These are phyloP conservation scores for Akanthomyces lecanii DNA, from an alignment of 2,329 filamentous ascomycete genomes.

Conservation along the genomic window DNA sequence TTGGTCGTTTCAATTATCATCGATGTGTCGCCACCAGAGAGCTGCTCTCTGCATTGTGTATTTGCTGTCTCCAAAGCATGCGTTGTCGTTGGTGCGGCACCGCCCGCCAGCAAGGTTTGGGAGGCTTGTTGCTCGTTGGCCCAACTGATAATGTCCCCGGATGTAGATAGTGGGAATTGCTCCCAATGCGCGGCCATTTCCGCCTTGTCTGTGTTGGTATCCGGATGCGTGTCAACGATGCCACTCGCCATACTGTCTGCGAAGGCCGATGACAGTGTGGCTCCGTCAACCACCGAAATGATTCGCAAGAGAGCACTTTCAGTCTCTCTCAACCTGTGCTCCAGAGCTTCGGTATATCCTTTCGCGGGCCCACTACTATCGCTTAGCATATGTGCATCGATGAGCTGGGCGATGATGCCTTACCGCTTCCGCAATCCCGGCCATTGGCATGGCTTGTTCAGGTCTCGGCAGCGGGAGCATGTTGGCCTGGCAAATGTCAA, in stretches of 20 bases:
- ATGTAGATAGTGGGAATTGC: background rate
- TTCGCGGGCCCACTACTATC: conserved; percentile 40
- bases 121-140: background rate
- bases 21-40: background rate
- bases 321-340: conserved; percentile 38
- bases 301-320: conserved; percentile 36
- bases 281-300: conserved; percentile 2
- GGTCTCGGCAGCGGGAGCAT: conserved; percentile 18
- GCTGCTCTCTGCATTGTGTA: background rate
- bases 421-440: conserved; percentile 21
- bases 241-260: too few relatives aligned
- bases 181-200: conserved; percentile 14
- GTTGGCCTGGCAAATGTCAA: conserved; percentile 13
- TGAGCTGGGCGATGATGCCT: background rate
- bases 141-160: conserved; percentile 1
- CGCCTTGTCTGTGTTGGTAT: conserved; percentile 3
- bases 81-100: background rate
- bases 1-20: background rate
- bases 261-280: conserved; percentile 16
- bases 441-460: conserved; percentile 19
- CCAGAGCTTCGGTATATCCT: conserved; percentile 41
- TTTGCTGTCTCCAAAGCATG: too few relatives aligned
- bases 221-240: background rate
- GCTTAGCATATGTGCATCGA: background rate
- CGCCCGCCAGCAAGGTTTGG: background rate